A percentile compares a stretch with the other conserved stretches of the same genome.
These are phyloP conservation scores for Didymellaceae sp. DNA, from an alignment of 2,329 filamentous ascomycete genomes.

Conservation along the genomic window DNA sequence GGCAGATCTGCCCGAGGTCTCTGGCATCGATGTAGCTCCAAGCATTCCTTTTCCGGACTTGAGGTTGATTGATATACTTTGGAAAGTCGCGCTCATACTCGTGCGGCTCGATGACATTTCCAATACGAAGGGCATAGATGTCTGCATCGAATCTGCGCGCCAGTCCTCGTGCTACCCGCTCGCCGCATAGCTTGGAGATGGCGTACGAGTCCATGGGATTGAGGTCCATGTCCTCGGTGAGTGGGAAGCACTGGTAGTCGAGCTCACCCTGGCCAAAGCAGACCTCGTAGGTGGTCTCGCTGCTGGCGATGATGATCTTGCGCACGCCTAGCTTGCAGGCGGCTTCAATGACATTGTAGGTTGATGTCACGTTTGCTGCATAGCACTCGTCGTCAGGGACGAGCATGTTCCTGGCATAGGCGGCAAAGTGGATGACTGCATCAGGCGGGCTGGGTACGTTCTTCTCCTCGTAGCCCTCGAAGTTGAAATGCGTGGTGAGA, in stretches of 20 bases:
- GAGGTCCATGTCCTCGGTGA: slow-evolving; percentile 65
- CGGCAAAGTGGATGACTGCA: slow-evolving; percentile 68
- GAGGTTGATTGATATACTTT: slow-evolving; percentile 58
- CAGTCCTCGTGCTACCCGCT: slow-evolving; percentile 64
- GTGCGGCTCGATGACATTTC: slow-evolving; percentile 67
- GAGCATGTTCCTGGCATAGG: slow-evolving; percentile 65
- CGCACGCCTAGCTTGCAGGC: slow-evolving; percentile 66
- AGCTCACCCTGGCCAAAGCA: slow-evolving; percentile 66
- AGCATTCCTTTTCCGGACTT: slow-evolving; percentile 62
- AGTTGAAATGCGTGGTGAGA: slow-evolving; percentile 61
- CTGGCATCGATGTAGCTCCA: slow-evolving; percentile 70
- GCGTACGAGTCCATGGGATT: slow-evolving; percentile 69
- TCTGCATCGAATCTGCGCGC: slow-evolving; percentile 62
- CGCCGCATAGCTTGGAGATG: slow-evolving; percentile 65
- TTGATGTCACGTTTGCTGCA: slow-evolving; percentile 60
- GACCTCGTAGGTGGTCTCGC: slow-evolving; percentile 67
- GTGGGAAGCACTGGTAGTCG: slow-evolving; percentile 64
- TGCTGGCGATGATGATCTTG: slow-evolving; percentile 67
- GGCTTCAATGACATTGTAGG: slow-evolving; percentile 69
- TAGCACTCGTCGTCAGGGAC: slow-evolving; percentile 68
- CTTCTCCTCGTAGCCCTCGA: slow-evolving; percentile 56
- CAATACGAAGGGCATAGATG: slow-evolving; percentile 67
- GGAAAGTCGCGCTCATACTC: slow-evolving; percentile 64
- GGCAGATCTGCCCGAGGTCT: slow-evolving; percentile 67
- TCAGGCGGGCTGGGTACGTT: slow-evolving; percentile 58